Evolutionary conservation across 768 basidiomycete species (phyloP).

Genomic region (Favolaschia claudopus): DNA sequence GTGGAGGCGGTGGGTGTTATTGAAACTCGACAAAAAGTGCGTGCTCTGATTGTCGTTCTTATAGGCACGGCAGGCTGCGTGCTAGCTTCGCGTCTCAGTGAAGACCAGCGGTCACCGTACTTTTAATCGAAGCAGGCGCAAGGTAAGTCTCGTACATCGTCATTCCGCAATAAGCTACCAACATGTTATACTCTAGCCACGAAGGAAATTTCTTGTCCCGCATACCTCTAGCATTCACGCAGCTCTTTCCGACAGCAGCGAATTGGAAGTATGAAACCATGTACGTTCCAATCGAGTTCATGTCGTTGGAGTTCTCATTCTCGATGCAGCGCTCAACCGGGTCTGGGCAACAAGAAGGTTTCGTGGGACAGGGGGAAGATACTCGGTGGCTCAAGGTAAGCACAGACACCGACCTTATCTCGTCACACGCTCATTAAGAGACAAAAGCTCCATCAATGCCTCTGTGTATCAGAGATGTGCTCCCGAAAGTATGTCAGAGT

Average conservation of each 20-base stretch:
- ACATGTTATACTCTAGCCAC: conserved; percentile 6
- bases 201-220: conserved; percentile 14
- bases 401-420: neutral
- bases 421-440: neutral
- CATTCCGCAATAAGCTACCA: neutral
- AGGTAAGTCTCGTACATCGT: conserved; percentile 21
- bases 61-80: conserved; percentile 54
- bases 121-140: conserved; percentile 49
- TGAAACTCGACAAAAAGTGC: neutral
- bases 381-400: conserved; percentile 18
- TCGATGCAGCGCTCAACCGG: conserved; percentile 2
- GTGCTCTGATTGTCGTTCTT: neutral
- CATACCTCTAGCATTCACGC: conserved; percentile 23
- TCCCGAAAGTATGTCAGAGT: conserved; percentile 12
- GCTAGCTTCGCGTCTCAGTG: conserved; percentile 52
- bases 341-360: neutral
- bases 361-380: conserved; percentile 21
- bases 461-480: conserved; percentile 27
- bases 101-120: conserved; percentile 43
- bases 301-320: neutral
- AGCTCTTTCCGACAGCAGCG: conserved; percentile 16
- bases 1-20: conserved; percentile 6
- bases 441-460: conserved; percentile 23
- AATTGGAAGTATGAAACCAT: conserved; percentile 27
- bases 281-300: neutral